phyloP scores from a whole-genome alignment of 1,284 basidiomycete species.

The Fistulina hepatica region DNA sequence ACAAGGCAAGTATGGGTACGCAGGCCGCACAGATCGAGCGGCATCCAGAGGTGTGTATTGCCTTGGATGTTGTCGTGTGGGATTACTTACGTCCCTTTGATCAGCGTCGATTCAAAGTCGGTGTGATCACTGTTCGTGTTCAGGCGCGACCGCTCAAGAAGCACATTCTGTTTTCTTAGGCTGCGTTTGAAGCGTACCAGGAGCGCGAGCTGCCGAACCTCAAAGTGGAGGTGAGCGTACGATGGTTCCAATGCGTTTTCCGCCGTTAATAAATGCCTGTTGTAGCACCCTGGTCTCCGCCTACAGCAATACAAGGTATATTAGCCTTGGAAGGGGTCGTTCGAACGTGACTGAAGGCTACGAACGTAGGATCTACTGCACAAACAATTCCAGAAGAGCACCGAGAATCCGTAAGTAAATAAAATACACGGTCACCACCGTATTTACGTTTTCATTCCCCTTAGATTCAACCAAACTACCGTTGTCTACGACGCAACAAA shows the following conservation, averaged over 20 bases:
- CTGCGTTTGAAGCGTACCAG: slow-evolving; percentile 86
- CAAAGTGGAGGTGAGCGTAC: slow-evolving; percentile 52
- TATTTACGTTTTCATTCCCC: neutral
- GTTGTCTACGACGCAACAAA: slow-evolving; percentile 76
- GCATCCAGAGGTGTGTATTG: slow-evolving; percentile 78
- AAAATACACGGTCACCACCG: slow-evolving; percentile 2
- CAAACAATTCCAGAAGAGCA: slow-evolving; percentile 84
- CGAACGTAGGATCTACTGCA: slow-evolving; percentile 50
- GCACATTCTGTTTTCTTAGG: slow-evolving; percentile 30
- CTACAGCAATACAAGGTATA: slow-evolving; percentile 75
- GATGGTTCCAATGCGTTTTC: slow-evolving; percentile 10
- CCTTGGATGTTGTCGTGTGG: slow-evolving; percentile 4
- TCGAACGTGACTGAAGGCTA: slow-evolving; percentile 5
- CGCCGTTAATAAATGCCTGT: slow-evolving; percentile 8
- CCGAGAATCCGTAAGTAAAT: slow-evolving; percentile 70
- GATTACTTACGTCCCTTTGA: slow-evolving; percentile 6
- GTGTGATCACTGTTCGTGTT: neutral
- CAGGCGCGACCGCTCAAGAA: slow-evolving; percentile 6
- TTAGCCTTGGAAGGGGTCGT: slow-evolving; percentile 1
- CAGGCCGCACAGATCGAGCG: slow-evolving; percentile 81
- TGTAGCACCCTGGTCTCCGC: slow-evolving; percentile 75
- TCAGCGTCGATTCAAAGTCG: slow-evolving; percentile 76
- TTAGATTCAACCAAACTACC: slow-evolving; percentile 71
- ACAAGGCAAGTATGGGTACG: slow-evolving; percentile 80
- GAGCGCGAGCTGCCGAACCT: slow-evolving; percentile 78